These are phyloP conservation scores for Fomitopsis schrenkii DNA, from an alignment of 1,284 basidiomycete genomes.

Conservation along the genomic window DNA sequence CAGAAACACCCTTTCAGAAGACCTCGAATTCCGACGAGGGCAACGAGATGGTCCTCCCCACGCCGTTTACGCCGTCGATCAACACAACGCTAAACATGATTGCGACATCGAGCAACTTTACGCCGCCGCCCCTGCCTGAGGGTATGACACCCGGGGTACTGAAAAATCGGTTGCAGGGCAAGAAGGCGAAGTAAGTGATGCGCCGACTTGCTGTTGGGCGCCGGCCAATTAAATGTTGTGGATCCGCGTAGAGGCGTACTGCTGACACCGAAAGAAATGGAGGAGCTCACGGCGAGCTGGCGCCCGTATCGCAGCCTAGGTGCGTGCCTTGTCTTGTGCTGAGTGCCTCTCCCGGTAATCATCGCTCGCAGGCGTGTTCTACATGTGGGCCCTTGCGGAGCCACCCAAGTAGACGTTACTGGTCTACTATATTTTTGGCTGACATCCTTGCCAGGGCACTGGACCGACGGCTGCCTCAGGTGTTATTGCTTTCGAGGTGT, in stretches of 20 bases:
- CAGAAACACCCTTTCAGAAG: constrained; percentile 9
- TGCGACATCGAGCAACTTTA: constrained; percentile 11
- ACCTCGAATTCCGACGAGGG: constrained; percentile 13
- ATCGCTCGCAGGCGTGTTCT: constrained; percentile 43
- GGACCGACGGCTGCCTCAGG: not conserved
- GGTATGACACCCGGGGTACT: constrained; percentile 60
- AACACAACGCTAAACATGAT: constrained; percentile 42
- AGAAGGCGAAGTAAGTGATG: constrained; percentile 80
- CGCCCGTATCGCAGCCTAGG: constrained; percentile 78
- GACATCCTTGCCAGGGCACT: not conserved
- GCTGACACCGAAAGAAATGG: constrained; percentile 81
- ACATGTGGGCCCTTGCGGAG: constrained; percentile 57
- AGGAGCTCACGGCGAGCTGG: constrained; percentile 72
- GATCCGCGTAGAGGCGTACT: constrained; percentile 57
- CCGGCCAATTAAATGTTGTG: not conserved
- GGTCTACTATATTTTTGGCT: not conserved
- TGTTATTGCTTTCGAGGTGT: not conserved
- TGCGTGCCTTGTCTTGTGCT: constrained; percentile 26
- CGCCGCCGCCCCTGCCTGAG: constrained; percentile 46
- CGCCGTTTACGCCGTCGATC: constrained; percentile 65
- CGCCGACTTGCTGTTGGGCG: not conserved
- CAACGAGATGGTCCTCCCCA: constrained; percentile 36
- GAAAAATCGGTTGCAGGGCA: constrained; percentile 65
- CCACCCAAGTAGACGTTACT: constrained; percentile 21
- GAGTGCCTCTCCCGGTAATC: not conserved